Evolutionary conservation across 2,329 filamentous ascomycete genomes (phyloP).

Genomic region (Chaetomium globosum): DNA sequence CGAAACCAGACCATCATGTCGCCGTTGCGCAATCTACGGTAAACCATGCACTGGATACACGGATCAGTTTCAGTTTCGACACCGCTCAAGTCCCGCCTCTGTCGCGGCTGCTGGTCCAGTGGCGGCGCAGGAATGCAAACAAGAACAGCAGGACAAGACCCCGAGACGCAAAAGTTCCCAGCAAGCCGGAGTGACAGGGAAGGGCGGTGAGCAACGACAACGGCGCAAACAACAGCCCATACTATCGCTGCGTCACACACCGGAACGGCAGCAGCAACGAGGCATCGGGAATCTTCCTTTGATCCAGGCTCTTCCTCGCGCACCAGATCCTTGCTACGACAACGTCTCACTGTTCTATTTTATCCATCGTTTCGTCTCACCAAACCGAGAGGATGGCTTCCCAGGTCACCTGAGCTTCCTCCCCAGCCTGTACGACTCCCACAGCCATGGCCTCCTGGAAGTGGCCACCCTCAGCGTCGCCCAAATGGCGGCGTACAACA

Average conservation of each 20-base stretch:
- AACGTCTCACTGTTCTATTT: slow-evolving; percentile 43
- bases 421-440: slow-evolving; percentile 38
- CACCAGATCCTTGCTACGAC: slow-evolving; percentile 35
- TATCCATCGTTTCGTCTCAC: slow-evolving; percentile 42
- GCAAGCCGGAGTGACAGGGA: background rate
- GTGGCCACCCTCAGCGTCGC: slow-evolving; percentile 42
- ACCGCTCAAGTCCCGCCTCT: slow-evolving; percentile 27
- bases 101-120: slow-evolving; percentile 3
- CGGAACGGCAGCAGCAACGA: slow-evolving; percentile 2
- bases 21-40: slow-evolving; percentile 40
- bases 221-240: background rate
- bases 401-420: slow-evolving; percentile 43
- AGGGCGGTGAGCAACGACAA: slow-evolving; percentile 1
- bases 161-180: slow-evolving; percentile 6
- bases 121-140: background rate
- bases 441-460: slow-evolving; percentile 37
- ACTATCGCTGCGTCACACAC: background rate
- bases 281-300: background rate
- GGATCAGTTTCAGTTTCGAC: slow-evolving; percentile 43
- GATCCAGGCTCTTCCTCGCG: slow-evolving; percentile 11
- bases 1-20: slow-evolving; percentile 41
- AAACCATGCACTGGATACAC: slow-evolving; percentile 43
- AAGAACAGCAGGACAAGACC: slow-evolving; percentile 1
- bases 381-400: slow-evolving; percentile 39
- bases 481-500: slow-evolving; percentile 43